Conservation (phyloP, 1,284 basidiomycete genomes). For the Sanghuangporus weigelae region DNA sequence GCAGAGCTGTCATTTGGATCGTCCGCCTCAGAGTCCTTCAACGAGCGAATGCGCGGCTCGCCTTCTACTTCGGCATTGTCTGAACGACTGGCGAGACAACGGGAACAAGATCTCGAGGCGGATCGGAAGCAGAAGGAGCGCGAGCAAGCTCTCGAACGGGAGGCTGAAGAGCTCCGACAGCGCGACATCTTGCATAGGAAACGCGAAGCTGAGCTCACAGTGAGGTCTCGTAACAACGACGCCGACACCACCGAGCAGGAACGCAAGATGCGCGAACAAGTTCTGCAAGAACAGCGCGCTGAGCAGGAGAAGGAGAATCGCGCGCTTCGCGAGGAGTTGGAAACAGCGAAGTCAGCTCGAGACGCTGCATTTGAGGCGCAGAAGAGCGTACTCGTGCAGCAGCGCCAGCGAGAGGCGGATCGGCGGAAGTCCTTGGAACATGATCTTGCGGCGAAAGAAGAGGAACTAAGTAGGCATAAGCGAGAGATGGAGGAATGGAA, state of each 20-base stretch:
- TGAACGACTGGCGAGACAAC: constrained; percentile 7
- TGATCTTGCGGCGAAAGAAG: constrained; percentile 4
- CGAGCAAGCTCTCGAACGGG: constrained; percentile 4
- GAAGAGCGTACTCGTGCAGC: background rate
- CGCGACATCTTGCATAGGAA: background rate
- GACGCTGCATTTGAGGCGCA: constrained; percentile 2
- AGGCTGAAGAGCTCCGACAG: constrained; percentile 1
- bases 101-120: background rate
- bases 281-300: background rate
- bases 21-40: background rate
- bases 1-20: background rate
- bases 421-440: background rate
- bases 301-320: background rate
- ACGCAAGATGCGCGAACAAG: background rate
- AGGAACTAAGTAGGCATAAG: background rate
- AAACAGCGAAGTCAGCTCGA: background rate
- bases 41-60: background rate
- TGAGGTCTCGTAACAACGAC: background rate
- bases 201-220: constrained; percentile 7
- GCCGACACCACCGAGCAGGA: background rate
- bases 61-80: constrained; percentile 3
- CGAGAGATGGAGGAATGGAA: constrained; percentile 2
- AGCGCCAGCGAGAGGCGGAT: constrained; percentile 2
- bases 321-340: background rate
- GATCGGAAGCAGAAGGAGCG: background rate